These are phyloP conservation scores for Powellomyces hirtus DNA, from an alignment of 192 early-diverging fungal species.

Conservation along the genomic window DNA sequence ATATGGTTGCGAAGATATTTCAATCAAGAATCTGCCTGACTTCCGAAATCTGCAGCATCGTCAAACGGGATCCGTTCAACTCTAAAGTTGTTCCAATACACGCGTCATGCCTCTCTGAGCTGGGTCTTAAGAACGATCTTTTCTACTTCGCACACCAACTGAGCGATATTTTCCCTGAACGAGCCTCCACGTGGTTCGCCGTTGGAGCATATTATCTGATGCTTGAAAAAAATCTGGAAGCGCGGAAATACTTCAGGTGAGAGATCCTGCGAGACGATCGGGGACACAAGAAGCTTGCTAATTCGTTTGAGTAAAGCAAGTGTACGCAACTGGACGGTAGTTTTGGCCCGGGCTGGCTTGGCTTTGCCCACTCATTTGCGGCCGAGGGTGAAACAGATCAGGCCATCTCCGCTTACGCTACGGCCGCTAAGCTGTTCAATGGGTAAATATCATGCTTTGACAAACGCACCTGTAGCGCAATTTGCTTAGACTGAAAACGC, in stretches of 20 bases:
- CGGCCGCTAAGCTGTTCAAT: constrained; percentile 57
- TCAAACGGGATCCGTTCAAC: constrained; percentile 58
- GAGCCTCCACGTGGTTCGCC: constrained; percentile 67
- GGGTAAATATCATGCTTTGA: too few relatives aligned
- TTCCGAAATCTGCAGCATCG: constrained; percentile 49
- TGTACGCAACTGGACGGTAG: constrained; percentile 56
- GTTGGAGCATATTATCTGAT: constrained; percentile 76
- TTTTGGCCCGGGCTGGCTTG: constrained; percentile 75
- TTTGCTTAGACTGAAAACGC: too few relatives aligned
- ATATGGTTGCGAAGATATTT: constrained; percentile 26
- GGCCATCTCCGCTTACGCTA: constrained; percentile 72
- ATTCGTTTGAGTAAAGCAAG: too few relatives aligned
- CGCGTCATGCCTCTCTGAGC: constrained; percentile 65
- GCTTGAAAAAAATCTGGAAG: constrained; percentile 58
- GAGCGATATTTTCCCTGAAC: constrained; percentile 58
- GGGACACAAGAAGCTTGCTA: too few relatives aligned
- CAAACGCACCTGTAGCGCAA: too few relatives aligned
- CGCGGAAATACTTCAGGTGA: constrained; percentile 58
- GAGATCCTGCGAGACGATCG: too few relatives aligned
- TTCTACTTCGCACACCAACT: constrained; percentile 74
- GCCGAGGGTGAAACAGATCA: constrained; percentile 71
- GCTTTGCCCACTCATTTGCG: constrained; percentile 76
- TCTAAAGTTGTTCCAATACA: constrained; percentile 58
- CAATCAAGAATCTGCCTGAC: background rate
- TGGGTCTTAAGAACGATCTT: constrained; percentile 61